Conservation (phyloP, 164 flowering plant genomes). For the Aristolochia contorta region DNA sequence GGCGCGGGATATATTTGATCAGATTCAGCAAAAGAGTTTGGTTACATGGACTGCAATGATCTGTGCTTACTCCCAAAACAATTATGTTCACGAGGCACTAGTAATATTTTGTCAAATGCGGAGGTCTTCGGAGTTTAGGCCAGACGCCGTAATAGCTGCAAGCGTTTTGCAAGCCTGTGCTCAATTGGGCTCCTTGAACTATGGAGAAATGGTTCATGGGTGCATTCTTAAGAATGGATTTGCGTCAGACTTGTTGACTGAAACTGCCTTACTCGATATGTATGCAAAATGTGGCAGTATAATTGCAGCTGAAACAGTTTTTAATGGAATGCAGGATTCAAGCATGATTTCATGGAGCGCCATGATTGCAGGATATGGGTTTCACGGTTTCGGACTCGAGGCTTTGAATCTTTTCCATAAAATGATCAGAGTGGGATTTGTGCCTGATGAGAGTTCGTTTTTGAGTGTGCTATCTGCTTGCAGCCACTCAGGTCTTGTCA, state of each 20-base stretch:
- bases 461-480: conserved; percentile 22
- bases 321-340: conserved; percentile 7
- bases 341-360: conserved; percentile 18
- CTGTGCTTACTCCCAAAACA: conserved; percentile 16
- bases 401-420: conserved; percentile 16
- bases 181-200: conserved; percentile 13
- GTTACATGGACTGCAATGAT: conserved; percentile 21
- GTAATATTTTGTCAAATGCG: conserved; percentile 16
- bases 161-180: conserved; percentile 22
- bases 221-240: conserved; percentile 8
- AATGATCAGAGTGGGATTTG: conserved; percentile 17
- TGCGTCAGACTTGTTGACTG: conserved; percentile 3
- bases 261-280: conserved; percentile 62
- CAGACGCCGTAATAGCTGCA: conserved; percentile 10
- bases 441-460: conserved; percentile 15
- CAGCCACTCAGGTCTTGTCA: conserved; percentile 20
- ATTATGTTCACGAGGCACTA: conserved; percentile 16
- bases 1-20: conserved; percentile 10
- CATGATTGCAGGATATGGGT: conserved; percentile 17
- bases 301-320: conserved; percentile 7
- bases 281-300: conserved; percentile 69
- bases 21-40: conserved; percentile 13
- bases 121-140: conserved; percentile 6
- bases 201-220: conserved; percentile 19
- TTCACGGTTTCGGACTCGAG: conserved; percentile 17